A percentile compares a stretch with the other conserved stretches of the same genome.
Evolutionary conservation across 257 asterid species (phyloP).

Genomic region (Plantago major): DNA sequence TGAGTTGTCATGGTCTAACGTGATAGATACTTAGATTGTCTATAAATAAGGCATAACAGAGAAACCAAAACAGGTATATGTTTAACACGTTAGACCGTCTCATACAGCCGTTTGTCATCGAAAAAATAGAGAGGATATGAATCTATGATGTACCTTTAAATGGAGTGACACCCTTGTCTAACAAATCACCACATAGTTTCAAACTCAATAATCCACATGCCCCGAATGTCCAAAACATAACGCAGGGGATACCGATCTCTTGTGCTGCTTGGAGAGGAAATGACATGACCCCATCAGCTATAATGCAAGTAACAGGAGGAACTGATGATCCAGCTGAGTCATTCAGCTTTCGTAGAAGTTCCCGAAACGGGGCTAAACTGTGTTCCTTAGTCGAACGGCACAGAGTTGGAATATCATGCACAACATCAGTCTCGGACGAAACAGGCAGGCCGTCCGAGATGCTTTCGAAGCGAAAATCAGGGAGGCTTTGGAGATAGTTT

Average conservation of each 20-base stretch:
- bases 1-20: too few species aligned
- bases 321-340: neutral
- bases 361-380: conserved; percentile 4
- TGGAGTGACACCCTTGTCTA: conserved; percentile 12
- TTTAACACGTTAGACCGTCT: neutral
- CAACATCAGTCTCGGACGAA: conserved; percentile 8
- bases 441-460: conserved; percentile 25
- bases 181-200: conserved; percentile 10
- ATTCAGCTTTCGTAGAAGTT: conserved; percentile 11
- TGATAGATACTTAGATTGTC: too few species aligned
- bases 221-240: conserved; percentile 13
- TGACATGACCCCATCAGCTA: conserved; percentile 18
- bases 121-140: neutral
- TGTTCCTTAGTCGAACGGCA: conserved; percentile 7
- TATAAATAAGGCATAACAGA: too few species aligned
- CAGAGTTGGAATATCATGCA: conserved; percentile 10
- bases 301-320: conserved; percentile 19
- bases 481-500: neutral
- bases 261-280: conserved; percentile 11
- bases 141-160: conserved; percentile 15
- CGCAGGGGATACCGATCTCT: conserved; percentile 17
- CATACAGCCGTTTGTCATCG: neutral
- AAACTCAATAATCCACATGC: conserved; percentile 20
- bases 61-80: too few species aligned
- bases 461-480: conserved; percentile 17